Evolutionary conservation across 106 monocot genomes (phyloP).

Genomic region (Chionographis japonica): DNA sequence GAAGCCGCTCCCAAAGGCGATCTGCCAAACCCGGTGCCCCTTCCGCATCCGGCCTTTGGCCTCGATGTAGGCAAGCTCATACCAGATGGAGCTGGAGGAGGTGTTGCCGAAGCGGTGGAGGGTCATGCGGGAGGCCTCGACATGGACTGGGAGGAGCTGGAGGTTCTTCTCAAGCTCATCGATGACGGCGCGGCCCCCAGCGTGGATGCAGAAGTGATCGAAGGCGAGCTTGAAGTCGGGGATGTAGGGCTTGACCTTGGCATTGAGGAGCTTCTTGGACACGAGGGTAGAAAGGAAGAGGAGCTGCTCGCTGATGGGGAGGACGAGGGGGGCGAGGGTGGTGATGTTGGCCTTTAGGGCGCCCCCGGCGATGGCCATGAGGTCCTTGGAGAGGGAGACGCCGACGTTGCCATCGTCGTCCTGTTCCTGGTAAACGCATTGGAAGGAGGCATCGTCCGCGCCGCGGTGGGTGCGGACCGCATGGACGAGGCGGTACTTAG

Average conservation of each 20-base stretch:
- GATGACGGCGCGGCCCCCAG: slow-evolving; percentile 25
- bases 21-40: slow-evolving; percentile 22
- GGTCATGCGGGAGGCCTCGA: slow-evolving; percentile 22
- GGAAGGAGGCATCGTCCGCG: slow-evolving; percentile 31
- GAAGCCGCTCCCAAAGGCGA: slow-evolving; percentile 25
- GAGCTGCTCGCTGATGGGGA: slow-evolving; percentile 25
- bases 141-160: slow-evolving; percentile 15
- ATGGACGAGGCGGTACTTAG: slow-evolving; percentile 32
- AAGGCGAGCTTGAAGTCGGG: slow-evolving; percentile 29
- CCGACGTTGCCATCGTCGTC: slow-evolving; percentile 25
- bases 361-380: slow-evolving; percentile 19
- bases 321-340: slow-evolving; percentile 20
- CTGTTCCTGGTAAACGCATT: slow-evolving; percentile 42
- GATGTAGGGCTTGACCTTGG: slow-evolving; percentile 21
- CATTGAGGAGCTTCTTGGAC: slow-evolving; percentile 22
- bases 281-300: slow-evolving; percentile 18
- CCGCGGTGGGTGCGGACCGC: slow-evolving; percentile 40
- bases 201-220: slow-evolving; percentile 25
- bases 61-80: slow-evolving; percentile 21
- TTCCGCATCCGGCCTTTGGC: slow-evolving; percentile 21
- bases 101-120: slow-evolving; percentile 25
- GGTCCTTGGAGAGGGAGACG: slow-evolving; percentile 20
- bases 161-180: slow-evolving; percentile 32
- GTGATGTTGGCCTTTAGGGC: slow-evolving; percentile 26
- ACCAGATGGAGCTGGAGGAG: slow-evolving; percentile 29